Conservation (phyloP, 306 rosid genomes). For the Biancaea sappan region DNA sequence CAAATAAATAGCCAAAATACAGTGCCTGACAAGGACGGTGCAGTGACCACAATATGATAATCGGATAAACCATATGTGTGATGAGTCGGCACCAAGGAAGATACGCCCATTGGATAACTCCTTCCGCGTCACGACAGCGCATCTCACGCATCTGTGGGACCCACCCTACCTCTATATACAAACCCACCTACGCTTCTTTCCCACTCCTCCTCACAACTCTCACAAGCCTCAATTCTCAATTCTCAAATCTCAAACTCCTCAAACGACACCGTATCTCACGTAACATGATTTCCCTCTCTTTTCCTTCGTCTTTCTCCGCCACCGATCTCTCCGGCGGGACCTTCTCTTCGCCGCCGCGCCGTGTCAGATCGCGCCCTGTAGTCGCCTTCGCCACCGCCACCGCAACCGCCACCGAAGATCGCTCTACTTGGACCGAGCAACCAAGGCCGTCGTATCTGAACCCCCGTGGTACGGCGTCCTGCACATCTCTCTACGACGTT, state of each 20-base stretch:
- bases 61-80: conserved; percentile 11
- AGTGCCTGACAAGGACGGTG: no score
- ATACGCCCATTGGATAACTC: conserved; percentile 41
- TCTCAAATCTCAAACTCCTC: background rate
- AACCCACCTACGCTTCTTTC: background rate
- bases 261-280: background rate
- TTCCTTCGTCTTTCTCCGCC: conserved; percentile 34
- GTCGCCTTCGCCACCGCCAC: conserved; percentile 41
- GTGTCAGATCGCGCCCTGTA: conserved; percentile 30
- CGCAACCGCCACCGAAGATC: conserved; percentile 30
- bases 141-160: background rate
- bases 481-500: conserved; percentile 63
- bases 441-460: conserved; percentile 42
- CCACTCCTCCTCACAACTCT: no score
- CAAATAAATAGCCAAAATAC: no score
- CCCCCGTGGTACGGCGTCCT: conserved; percentile 34
- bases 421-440: conserved; percentile 46
- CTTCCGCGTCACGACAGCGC: background rate
- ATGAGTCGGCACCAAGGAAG: conserved; percentile 36
- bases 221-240: background rate
- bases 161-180: conserved; percentile 29
- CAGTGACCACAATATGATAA: background rate
- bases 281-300: conserved; percentile 24
- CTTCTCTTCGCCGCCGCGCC: conserved; percentile 14
- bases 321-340: conserved; percentile 8